A percentile compares a stretch with the other conserved stretches of the same genome.
Conservation (phyloP, 108 stramenopile species). For the Fragilariopsis cylindrus region DNA sequence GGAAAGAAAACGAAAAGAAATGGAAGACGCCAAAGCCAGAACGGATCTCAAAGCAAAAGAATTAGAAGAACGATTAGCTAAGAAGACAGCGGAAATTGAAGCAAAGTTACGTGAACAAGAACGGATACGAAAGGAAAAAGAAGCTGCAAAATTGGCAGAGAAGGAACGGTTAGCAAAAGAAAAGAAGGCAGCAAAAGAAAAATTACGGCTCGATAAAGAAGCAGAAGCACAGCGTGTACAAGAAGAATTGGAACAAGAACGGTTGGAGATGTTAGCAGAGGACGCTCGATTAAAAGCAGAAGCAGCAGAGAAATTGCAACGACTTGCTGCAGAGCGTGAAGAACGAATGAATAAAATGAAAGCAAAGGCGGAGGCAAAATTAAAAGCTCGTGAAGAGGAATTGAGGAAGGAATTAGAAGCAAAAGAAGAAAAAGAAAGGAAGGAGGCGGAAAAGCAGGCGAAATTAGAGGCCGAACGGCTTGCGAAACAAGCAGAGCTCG, state of each 20-base stretch:
- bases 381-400: not conserved
- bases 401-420: slow-evolving; percentile 4
- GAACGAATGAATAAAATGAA: not conserved
- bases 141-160: not conserved
- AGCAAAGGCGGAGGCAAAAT: not conserved
- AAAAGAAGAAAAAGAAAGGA: not conserved
- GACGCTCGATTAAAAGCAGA: not conserved
- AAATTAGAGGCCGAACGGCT: not conserved
- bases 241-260: not conserved
- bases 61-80: slow-evolving; percentile 3
- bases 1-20: not conserved
- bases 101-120: slow-evolving; percentile 9
- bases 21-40: not conserved
- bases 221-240: not conserved
- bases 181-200: slow-evolving; percentile 8
- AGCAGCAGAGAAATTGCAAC: not conserved
- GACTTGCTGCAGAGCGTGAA: not conserved
- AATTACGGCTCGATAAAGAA: not conserved
- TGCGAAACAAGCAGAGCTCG: not conserved
- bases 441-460: not conserved
- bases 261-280: not conserved
- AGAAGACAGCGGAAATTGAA: slow-evolving; percentile 1
- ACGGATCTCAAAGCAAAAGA: slow-evolving; percentile 4
- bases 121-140: not conserved
- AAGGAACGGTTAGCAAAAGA: not conserved